phyloP scores from a whole-genome alignment of 2,329 filamentous ascomycete genomes.

The Fusarium xyrophilum region DNA sequence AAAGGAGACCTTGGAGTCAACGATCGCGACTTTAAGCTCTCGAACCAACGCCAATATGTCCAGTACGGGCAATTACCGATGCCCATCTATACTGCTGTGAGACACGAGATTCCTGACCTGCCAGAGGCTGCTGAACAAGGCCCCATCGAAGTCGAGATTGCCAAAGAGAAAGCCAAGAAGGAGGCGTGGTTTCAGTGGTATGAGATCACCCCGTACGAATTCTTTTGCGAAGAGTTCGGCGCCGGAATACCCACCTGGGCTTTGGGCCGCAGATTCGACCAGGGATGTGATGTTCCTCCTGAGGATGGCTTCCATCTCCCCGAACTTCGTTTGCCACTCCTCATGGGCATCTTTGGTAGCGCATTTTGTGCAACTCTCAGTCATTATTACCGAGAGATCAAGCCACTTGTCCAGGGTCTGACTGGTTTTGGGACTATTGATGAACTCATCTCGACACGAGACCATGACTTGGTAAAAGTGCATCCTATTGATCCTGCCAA shows the following conservation, averaged over 20 bases:
- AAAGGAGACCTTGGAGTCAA: constrained; percentile 78
- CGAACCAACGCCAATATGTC: constrained; percentile 80
- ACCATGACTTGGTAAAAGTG: constrained; percentile 85
- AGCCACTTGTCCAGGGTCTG: constrained; percentile 78
- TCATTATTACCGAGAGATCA: constrained; percentile 93
- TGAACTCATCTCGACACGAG: constrained; percentile 79
- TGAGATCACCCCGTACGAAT: constrained; percentile 91
- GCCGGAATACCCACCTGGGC: constrained; percentile 97
- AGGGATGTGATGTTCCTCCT: constrained; percentile 61
- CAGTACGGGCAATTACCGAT: constrained; percentile 82
- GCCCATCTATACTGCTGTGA: constrained; percentile 93
- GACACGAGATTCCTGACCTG: constrained; percentile 86
- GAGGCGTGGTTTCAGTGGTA: constrained; percentile 99
- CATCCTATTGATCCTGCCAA: constrained; percentile 93
- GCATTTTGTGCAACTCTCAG: constrained; percentile 95
- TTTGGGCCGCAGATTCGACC: constrained; percentile 80
- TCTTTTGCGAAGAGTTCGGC: constrained; percentile 90
- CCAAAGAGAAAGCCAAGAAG: constrained; percentile 57
- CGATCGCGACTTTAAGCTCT: constrained; percentile 85
- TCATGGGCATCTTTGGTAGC: constrained; percentile 95
- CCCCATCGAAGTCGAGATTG: constrained; percentile 41
- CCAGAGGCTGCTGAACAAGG: constrained; percentile 45
- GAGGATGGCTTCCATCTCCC: constrained; percentile 76
- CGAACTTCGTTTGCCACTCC: constrained; percentile 80
- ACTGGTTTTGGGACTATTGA: constrained; percentile 80